Evolutionary conservation across 2,329 filamentous ascomycete species (phyloP).

Genomic region (Aureobasidium leucospermi): DNA sequence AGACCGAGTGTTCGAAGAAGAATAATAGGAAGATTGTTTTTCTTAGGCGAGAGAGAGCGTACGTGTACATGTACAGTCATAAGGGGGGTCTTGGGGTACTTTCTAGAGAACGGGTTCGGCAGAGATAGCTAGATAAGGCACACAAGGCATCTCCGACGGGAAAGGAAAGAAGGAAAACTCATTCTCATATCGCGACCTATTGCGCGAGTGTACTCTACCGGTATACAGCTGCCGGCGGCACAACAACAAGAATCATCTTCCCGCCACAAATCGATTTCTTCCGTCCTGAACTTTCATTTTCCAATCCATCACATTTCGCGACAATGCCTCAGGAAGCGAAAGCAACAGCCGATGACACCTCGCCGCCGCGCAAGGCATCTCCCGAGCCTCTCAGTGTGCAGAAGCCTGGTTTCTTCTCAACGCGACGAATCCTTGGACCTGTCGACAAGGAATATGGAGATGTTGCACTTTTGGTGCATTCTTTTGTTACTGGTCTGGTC

Average conservation of each 20-base stretch:
- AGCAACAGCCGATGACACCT: slow-evolving; percentile 4
- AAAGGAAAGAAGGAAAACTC: not conserved
- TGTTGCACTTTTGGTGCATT: slow-evolving; percentile 33
- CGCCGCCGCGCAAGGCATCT: not conserved
- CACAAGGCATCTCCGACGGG: slow-evolving; percentile 1
- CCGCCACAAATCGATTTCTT: not conserved
- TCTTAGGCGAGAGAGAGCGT: not conserved
- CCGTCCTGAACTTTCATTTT: not conserved
- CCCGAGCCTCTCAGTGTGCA: not conserved
- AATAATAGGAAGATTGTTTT: not conserved
- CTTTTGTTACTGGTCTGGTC: slow-evolving; percentile 40
- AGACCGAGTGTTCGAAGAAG: too few species aligned
- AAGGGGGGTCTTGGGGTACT: not conserved
- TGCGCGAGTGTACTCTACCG: not conserved
- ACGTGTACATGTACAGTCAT: slow-evolving; percentile 9
- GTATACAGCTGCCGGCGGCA: not conserved
- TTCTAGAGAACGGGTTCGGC: not conserved
- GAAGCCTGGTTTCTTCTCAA: slow-evolving; percentile 21
- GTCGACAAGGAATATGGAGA: slow-evolving; percentile 26
- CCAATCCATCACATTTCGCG: not conserved
- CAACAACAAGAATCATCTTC: not conserved
- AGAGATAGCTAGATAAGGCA: slow-evolving; percentile 4
- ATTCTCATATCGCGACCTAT: not conserved
- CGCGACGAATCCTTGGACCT: slow-evolving; percentile 22
- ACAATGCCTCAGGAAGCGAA: slow-evolving; percentile 10